phyloP scores from a whole-genome alignment of 768 basidiomycete species.

The Termitomyces sp. region DNA sequence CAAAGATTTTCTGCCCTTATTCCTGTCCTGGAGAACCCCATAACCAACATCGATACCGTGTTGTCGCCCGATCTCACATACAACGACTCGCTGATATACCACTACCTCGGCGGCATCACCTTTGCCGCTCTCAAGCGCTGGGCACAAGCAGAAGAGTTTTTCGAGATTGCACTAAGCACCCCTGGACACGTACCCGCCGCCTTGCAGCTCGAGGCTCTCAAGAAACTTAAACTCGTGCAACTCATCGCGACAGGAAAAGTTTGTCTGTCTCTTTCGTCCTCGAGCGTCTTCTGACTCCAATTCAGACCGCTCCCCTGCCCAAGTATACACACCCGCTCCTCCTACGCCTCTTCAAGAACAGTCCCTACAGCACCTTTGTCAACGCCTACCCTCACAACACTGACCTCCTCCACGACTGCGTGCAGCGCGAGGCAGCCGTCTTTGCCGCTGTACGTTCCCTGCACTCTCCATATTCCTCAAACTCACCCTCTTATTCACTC shows the following conservation, averaged over 20 bases:
- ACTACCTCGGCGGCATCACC: slow-evolving; percentile 75
- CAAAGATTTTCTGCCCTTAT: slow-evolving; percentile 51
- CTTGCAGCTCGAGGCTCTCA: slow-evolving; percentile 81
- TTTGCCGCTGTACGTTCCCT: slow-evolving; percentile 45
- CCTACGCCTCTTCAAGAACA: slow-evolving; percentile 54
- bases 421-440: slow-evolving; percentile 46
- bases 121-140: slow-evolving; percentile 61
- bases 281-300: not conserved
- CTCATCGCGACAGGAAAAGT: slow-evolving; percentile 75
- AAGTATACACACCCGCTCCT: slow-evolving; percentile 67
- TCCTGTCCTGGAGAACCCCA: slow-evolving; percentile 55
- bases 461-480: not conserved
- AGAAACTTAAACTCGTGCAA: slow-evolving; percentile 77
- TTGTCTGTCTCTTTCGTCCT: slow-evolving; percentile 1
- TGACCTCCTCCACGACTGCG: slow-evolving; percentile 35
- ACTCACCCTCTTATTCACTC: not conserved
- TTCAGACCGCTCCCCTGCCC: slow-evolving; percentile 46
- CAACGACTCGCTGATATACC: slow-evolving; percentile 79
- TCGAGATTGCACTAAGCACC: slow-evolving; percentile 72
- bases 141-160: slow-evolving; percentile 65
- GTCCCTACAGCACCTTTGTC: slow-evolving; percentile 59
- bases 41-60: slow-evolving; percentile 54
- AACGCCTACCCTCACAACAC: slow-evolving; percentile 59
- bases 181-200: slow-evolving; percentile 54
- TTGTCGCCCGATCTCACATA: slow-evolving; percentile 60